Evolutionary conservation across 176 grass and related monocot species (phyloP).

Genomic region (Musa beccarii): DNA sequence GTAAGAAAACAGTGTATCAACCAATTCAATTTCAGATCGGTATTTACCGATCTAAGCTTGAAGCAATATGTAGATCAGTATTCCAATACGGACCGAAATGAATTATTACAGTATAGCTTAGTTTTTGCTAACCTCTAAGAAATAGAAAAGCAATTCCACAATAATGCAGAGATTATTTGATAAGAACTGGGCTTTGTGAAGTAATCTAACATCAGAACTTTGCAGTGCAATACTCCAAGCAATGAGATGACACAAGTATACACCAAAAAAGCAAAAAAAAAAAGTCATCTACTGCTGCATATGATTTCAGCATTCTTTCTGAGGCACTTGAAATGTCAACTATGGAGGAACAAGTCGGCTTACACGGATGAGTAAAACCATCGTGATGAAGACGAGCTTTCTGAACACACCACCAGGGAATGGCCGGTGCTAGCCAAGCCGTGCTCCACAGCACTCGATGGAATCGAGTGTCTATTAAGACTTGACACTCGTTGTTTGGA

Average conservation of each 20-base stretch:
- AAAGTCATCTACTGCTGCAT: not conserved
- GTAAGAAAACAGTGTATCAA: too few species aligned
- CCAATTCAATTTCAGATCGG: too few species aligned
- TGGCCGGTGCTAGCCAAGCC: conserved; percentile 55
- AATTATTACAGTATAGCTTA: too few species aligned
- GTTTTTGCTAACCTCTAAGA: too few species aligned
- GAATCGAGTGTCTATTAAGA: conserved; percentile 67
- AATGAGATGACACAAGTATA: not conserved
- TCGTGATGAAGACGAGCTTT: too few species aligned
- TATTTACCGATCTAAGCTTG: too few species aligned
- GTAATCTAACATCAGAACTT: not conserved
- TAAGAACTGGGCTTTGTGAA: not conserved
- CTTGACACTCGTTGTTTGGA: not conserved
- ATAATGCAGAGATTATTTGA: not conserved
- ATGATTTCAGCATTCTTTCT: not conserved
- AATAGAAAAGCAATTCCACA: too few species aligned
- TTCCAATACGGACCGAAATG: too few species aligned
- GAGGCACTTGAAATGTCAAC: not conserved
- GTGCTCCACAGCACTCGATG: conserved; percentile 64
- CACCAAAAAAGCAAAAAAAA: too few species aligned
- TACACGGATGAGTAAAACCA: conserved; percentile 71
- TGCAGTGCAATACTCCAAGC: not conserved
- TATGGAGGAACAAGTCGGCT: conserved; percentile 28
- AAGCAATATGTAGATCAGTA: too few species aligned
- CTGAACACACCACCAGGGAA: conserved; percentile 48